These are phyloP conservation scores for Fraxinus velutina DNA, from an alignment of 305 asterid species.

Conservation along the genomic window DNA sequence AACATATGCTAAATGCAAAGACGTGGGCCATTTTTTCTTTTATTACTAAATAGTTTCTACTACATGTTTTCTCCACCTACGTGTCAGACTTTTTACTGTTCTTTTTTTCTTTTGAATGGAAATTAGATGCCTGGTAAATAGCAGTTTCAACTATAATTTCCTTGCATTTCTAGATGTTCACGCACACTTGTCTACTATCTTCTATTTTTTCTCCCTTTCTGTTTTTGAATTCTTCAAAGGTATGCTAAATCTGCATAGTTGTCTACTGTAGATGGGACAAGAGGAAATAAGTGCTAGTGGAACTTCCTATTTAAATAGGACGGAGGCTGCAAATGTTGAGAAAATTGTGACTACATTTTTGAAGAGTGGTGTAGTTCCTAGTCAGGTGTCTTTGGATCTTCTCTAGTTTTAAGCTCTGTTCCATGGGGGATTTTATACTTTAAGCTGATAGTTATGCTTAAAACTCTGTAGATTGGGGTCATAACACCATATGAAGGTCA, in stretches of 20 bases:
- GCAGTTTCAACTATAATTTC: background rate
- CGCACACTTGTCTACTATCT: slow-evolving; percentile 8
- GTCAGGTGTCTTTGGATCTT: slow-evolving; percentile 59
- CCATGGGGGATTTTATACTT: slow-evolving; percentile 5
- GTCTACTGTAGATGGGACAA: slow-evolving; percentile 87
- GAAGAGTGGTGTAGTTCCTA: slow-evolving; percentile 97
- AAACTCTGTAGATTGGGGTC: slow-evolving; percentile 78
- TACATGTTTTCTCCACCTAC: background rate
- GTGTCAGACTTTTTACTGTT: background rate
- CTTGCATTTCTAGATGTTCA: slow-evolving; percentile 13
- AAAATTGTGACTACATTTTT: slow-evolving; percentile 92
- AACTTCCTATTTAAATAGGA: slow-evolving; percentile 92
- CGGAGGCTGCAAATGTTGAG: slow-evolving; percentile 99
- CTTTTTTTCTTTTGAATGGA: background rate
- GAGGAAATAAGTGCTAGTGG: slow-evolving; percentile 99
- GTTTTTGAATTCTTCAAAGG: slow-evolving; percentile 7
- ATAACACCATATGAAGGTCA: slow-evolving; percentile 99
- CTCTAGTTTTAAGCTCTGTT: slow-evolving; percentile 17
- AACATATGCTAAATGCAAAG: slow-evolving; percentile 5
- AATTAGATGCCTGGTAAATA: background rate
- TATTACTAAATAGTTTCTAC: background rate
- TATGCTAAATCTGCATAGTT: slow-evolving; percentile 19
- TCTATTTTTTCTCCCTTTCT: slow-evolving; percentile 15
- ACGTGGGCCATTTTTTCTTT: background rate
- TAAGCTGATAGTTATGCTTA: slow-evolving; percentile 14